Evolutionary conservation across 768 basidiomycete species (phyloP).

Genomic region (Pleurotus platypus): DNA sequence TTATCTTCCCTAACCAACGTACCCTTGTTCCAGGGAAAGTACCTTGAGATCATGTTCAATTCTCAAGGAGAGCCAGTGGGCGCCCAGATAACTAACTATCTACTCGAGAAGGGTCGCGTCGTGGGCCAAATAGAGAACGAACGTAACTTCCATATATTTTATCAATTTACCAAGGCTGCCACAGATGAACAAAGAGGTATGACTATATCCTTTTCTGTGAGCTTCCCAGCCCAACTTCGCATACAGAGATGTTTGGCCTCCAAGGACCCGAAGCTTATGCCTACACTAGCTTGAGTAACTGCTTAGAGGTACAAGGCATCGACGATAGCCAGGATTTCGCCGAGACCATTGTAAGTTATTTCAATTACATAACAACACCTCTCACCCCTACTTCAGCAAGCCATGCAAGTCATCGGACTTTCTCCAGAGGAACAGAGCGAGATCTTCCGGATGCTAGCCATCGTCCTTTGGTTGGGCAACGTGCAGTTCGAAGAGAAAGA

Average conservation of each 20-base stretch:
- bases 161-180: slow-evolving; percentile 97
- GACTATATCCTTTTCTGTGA: background rate
- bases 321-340: slow-evolving; percentile 84
- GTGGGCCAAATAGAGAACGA: slow-evolving; percentile 96
- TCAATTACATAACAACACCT: background rate
- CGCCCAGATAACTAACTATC: slow-evolving; percentile 97
- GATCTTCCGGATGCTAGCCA: slow-evolving; percentile 91
- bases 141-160: slow-evolving; percentile 98
- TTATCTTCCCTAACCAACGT: slow-evolving; percentile 11
- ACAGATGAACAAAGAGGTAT: slow-evolving; percentile 85
- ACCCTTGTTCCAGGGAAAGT: slow-evolving; percentile 74
- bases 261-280: slow-evolving; percentile 95
- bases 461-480: slow-evolving; percentile 94
- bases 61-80: slow-evolving; percentile 89
- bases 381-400: slow-evolving; percentile 51
- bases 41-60: slow-evolving; percentile 99
- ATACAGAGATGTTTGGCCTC: slow-evolving; percentile 84
- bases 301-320: slow-evolving; percentile 87
- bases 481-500: slow-evolving; percentile 86
- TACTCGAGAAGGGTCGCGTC: slow-evolving; percentile 94
- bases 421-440: slow-evolving; percentile 79
- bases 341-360: slow-evolving; percentile 75
- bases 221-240: slow-evolving; percentile 12
- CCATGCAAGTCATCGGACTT: slow-evolving; percentile 94
- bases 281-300: slow-evolving; percentile 90